Evolutionary conservation across 306 rosid species (phyloP).

Genomic region (Cyclanthera cordifolia): DNA sequence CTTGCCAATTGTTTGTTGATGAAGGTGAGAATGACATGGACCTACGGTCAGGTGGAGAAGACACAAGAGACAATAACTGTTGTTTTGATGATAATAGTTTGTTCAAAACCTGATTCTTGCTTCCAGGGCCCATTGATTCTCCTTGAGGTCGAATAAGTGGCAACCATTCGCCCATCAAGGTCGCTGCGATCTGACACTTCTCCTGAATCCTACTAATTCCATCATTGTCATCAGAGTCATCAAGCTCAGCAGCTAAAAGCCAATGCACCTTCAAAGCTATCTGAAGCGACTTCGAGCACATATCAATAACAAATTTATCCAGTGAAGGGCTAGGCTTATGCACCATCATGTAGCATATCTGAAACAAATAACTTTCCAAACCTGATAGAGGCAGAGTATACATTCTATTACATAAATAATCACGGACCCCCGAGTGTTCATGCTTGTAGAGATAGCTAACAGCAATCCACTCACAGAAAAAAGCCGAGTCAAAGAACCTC

Average conservation of each 20-base stretch:
- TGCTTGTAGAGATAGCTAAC: conserved; percentile 95
- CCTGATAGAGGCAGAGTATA: conserved; percentile 88
- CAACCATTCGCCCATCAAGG: conserved; percentile 85
- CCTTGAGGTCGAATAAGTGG: conserved; percentile 43
- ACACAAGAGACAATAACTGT: conserved; percentile 51
- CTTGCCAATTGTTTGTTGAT: conserved; percentile 39
- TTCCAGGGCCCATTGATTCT: conserved; percentile 35
- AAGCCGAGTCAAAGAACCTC: conserved; percentile 88
- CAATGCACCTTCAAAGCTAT: conserved; percentile 94
- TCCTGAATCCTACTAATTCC: conserved; percentile 84
- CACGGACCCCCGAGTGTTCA: conserved; percentile 85
- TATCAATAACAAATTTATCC: conserved; percentile 91
- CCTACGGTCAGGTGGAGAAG: conserved; percentile 53
- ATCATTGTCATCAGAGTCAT: conserved; percentile 82
- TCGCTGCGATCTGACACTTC: conserved; percentile 81
- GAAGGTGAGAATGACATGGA: conserved; percentile 57
- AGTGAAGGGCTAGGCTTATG: conserved; percentile 88
- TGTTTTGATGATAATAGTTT: conserved; percentile 67
- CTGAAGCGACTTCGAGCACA: conserved; percentile 78
- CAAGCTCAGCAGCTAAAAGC: conserved; percentile 83
- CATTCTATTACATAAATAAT: conserved; percentile 91
- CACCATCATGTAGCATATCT: conserved; percentile 90
- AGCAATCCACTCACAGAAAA: conserved; percentile 97
- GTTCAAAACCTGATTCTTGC: conserved; percentile 66
- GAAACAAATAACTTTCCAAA: conserved; percentile 87